Evolutionary conservation across 176 grass and related monocot species (phyloP).

Genomic region (Otatea glauca): DNA sequence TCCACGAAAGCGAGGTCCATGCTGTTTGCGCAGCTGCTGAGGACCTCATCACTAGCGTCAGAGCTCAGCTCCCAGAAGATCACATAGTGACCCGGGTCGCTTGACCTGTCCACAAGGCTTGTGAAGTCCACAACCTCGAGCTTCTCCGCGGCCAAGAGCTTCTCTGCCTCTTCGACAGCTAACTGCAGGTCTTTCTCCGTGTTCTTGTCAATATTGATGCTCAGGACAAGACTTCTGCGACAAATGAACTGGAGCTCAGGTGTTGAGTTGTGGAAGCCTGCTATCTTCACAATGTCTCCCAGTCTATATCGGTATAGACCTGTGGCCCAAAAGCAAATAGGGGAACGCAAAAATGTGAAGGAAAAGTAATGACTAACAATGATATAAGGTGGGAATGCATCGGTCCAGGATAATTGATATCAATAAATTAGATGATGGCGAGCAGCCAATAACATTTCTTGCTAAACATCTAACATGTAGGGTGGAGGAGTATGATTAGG

Average conservation of each 20-base stretch:
- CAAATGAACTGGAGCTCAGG: conserved; percentile 84
- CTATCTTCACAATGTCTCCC: conserved; percentile 79
- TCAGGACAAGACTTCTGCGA: conserved; percentile 82
- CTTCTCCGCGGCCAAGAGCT: conserved; percentile 81
- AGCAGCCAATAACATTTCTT: not conserved
- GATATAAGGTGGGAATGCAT: not conserved
- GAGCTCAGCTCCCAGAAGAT: conserved; percentile 93
- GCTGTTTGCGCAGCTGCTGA: conserved; percentile 68
- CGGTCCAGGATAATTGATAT: not conserved
- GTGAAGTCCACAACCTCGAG: conserved; percentile 91
- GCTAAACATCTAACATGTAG: not conserved
- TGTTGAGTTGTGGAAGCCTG: conserved; percentile 76
- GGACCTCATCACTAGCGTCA: conserved; percentile 53
- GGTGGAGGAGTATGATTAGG: not conserved
- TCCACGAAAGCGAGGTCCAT: conserved; percentile 81
- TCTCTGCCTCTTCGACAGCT: conserved; percentile 74
- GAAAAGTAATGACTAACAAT: not conserved
- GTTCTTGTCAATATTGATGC: conserved; percentile 98
- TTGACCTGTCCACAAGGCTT: conserved; percentile 69
- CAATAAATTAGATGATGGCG: not conserved
- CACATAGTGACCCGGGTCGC: conserved; percentile 67
- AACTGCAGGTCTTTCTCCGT: conserved; percentile 88
- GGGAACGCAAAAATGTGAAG: not conserved
- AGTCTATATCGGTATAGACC: conserved; percentile 84
- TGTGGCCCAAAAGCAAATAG: conserved; percentile 25